Conservation (phyloP, 2,329 filamentous ascomycete genomes). For the Xylaria sp. region DNA sequence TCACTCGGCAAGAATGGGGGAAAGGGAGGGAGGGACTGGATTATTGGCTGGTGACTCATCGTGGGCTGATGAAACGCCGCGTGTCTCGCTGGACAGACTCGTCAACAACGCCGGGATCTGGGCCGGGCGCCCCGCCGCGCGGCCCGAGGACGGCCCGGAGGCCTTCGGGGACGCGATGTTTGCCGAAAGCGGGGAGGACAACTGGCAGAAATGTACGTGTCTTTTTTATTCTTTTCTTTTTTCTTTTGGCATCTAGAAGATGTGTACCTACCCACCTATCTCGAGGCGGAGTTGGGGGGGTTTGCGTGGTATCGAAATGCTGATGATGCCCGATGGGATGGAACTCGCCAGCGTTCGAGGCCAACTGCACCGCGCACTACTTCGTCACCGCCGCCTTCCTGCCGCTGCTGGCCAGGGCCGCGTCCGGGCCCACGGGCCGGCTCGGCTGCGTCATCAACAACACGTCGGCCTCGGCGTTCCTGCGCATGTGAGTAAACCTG, state of each 20-base stretch:
- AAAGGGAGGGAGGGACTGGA: too few species aligned
- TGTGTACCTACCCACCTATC: too few species aligned
- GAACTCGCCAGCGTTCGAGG: slow-evolving; percentile 49
- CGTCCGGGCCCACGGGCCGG: slow-evolving; percentile 48
- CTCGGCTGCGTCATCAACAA: slow-evolving; percentile 57
- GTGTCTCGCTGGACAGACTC: slow-evolving; percentile 34
- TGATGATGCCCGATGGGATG: background rate
- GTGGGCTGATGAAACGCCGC: background rate
- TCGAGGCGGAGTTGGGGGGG: too few species aligned
- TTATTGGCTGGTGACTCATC: too few species aligned
- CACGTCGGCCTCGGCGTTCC: slow-evolving; percentile 51
- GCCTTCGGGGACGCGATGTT: slow-evolving; percentile 32
- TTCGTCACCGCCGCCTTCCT: slow-evolving; percentile 59
- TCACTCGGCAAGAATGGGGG: too few species aligned
- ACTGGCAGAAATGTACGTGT: slow-evolving; percentile 32
- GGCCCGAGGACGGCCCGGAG: slow-evolving; percentile 30
- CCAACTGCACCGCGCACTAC: slow-evolving; percentile 53
- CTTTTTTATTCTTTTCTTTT: too few species aligned
- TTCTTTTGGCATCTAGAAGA: too few species aligned
- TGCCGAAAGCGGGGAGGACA: slow-evolving; percentile 26
- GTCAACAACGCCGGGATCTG: slow-evolving; percentile 57
- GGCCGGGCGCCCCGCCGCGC: slow-evolving; percentile 9
- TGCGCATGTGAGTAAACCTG: slow-evolving; percentile 47
- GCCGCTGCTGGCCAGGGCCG: slow-evolving; percentile 54
- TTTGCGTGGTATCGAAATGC: too few species aligned